Evolutionary conservation across 495 filamentous ascomycete genomes (phyloP), one percentile per base, ranked within the genome.

Genomic region (Neurospora intermedia): DNA sequence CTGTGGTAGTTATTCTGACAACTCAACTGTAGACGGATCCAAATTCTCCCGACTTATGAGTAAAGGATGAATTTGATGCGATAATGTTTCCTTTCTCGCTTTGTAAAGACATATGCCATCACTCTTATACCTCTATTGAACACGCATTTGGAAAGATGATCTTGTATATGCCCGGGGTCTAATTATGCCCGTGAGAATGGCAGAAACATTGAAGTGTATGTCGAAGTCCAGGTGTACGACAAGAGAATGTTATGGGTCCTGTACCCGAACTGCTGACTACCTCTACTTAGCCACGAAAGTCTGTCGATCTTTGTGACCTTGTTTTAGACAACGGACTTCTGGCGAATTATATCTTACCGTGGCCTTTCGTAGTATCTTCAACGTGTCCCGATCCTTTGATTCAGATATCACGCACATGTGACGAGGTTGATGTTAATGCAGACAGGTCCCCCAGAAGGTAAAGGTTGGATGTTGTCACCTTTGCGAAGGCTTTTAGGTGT

Each of bases 311-410:
- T 46, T 46, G 43, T 8, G 7, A 20, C 18, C 20, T 46, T 2
- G 3, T 9, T 15, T n/a, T 6, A 20, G 3, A 10, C 10, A 46
- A 46, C 7, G n/a, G 7, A 20, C 45, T 20, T 0, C 5, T n/a
- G n/a, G 3, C 2, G n/a, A 4, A 3, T 4, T n/a, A 1, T 5
- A 46, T 46, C 1, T 31, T 31, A 4, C 0, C n/a, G n/a, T 4
- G 20, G 45, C n/a, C 1, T 20, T 1, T 0, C n/a, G 18, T 4
- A 20, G 0, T 20, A 48, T 48, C 4, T 20, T 20, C 9, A 0
- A 11, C 11, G 3, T 0, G n/a, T 48, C 4, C n/a, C 11, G 0
- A 20, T 20, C 20, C 7, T 46, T 4, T 8, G 3, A 20, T 4
- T 10, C 18, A 20, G 8, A 3, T 46, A 1, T 48, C 1, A 48